Base-by-base conservation (phyloP, 495 filamentous ascomycete species). In the Tuber aestivum region DNA sequence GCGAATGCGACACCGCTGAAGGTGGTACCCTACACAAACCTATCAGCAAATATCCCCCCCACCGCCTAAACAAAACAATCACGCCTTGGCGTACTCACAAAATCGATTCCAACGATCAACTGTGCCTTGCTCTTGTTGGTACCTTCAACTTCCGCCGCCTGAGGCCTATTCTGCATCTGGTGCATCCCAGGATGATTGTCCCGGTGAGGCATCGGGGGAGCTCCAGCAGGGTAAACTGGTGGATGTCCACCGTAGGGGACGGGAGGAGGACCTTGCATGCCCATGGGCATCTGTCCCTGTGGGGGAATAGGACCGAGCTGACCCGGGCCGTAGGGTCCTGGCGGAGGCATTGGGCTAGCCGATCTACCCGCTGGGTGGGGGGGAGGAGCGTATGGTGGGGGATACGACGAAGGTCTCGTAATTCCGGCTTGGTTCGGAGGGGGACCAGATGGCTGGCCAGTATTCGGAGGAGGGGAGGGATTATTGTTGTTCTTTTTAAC, bases 1-100 rank as follows among this genome's bases (percentile, higher is more conserved):
- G 91, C 91, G 82, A 92, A 93, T 61, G 91, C 91, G 76, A 93
- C 91, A 79, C 91, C 91, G 8, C 91, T 92, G 81, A 93, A 93
- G 18, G 91, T 93, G 3, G 91, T 93, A 70, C 91, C 91, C 88
- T 90, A 77, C 56, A 32, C 32, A 68, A 1, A 71, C 80, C 70
- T 82, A 71, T 56, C 21, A 75, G 37, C 18, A 41, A 69, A 41
- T 16, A 37, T 48, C 16, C 32, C 16, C 32, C 23, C 10, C 70
- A 16, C 35, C 40, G 48, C 5, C 37, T 21, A 40, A 10, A n/a
- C 21, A 73, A 16, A 69, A 23, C 40, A n/a, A 50, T 37, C n/a
- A 21, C 6, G 10, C 12, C 6, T 16, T 8, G 56, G 56, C 16
- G 35, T 65, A 86, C 91, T 83, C 85, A 93, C 91, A 86, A 93